phyloP scores from a whole-genome alignment of 768 basidiomycete genomes.

The Boletus rubescentipes region DNA sequence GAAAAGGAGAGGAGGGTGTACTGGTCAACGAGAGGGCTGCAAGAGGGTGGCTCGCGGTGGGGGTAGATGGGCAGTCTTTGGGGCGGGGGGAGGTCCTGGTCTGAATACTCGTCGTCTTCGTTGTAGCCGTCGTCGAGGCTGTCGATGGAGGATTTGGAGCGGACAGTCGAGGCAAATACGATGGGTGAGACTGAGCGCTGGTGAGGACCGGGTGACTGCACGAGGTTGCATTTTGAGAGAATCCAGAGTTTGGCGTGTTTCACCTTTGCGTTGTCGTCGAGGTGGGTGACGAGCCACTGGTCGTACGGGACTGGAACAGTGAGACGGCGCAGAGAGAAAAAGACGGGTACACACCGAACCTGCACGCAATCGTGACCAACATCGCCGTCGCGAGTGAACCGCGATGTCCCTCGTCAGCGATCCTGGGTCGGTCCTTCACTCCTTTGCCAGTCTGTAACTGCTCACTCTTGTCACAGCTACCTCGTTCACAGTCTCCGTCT shows the following conservation, averaged over 20 bases:
- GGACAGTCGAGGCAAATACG: slow-evolving; percentile 49
- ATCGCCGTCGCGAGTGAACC: background rate
- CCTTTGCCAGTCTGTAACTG: too few species aligned
- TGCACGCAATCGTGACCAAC: slow-evolving; percentile 49
- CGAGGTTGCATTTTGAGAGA: slow-evolving; percentile 53
- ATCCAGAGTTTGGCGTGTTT: slow-evolving; percentile 63
- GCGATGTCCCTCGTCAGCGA: slow-evolving; percentile 67
- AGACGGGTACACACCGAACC: slow-evolving; percentile 48
- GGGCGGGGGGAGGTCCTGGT: slow-evolving; percentile 21
- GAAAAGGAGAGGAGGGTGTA: slow-evolving; percentile 64
- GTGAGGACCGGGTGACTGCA: slow-evolving; percentile 30
- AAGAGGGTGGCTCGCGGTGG: slow-evolving; percentile 4
- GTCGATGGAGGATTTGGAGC: slow-evolving; percentile 21
- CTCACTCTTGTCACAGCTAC: slow-evolving; percentile 40
- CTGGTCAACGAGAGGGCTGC: slow-evolving; percentile 28
- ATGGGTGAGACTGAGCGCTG: slow-evolving; percentile 63
- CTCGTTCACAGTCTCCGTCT: slow-evolving; percentile 85
- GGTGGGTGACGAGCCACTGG: slow-evolving; percentile 75
- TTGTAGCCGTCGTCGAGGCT: slow-evolving; percentile 27
- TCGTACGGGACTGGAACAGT: slow-evolving; percentile 57
- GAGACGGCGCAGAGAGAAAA: background rate
- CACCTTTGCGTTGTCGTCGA: slow-evolving; percentile 60
- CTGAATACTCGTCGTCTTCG: slow-evolving; percentile 36
- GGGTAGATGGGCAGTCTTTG: slow-evolving; percentile 9
- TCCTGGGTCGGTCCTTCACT: slow-evolving; percentile 39